Evolutionary conservation across 2,329 filamentous ascomycete genomes (phyloP), one percentile per base, ranked within the genome.

Genomic region (Paecilomyces dactylethromorphus): DNA sequence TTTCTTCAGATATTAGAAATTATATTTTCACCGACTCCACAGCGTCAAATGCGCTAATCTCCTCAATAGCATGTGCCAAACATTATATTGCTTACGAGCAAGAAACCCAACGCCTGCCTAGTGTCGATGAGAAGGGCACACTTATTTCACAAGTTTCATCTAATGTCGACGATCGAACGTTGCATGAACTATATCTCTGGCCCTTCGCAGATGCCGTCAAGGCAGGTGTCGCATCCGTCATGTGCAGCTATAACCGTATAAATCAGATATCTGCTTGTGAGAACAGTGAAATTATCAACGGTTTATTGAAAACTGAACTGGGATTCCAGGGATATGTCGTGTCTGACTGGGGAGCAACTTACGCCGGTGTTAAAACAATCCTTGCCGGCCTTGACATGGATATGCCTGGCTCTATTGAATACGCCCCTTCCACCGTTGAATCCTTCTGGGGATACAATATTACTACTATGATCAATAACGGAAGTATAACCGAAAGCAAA

Each of bases 51-150:
- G 24, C 24, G 18, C 49, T 52, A 12, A 52, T 15, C 18, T 11
- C 18, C 18, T 52, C 5, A 12, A 66, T 75, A 55, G 75, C 78
- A 31, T 74, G 70, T 53, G 72, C 73, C 15, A 78, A 81, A 66
- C 80, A 79, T 62, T 80, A 69, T 59, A 74, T 89, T 56, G 81
- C 81, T 32, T 88, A 91, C 70, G 88, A 91, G 70, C 87, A 91
- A 71, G 87, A 89, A 84, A 68, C 84, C 57, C 84, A 86, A 63
- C 84, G 86, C 66, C 83, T 86, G 66, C 71, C 59, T 67, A 75
- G 22, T 68, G 74, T 60, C 63, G 71, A 18, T 63, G 74, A 63
- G 74, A 62, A 73, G 75, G 69, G 65, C 78, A 73, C 39, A 67
- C 77, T 65, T 58, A 66, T 67, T 52, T n/a, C n/a, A n/a, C 62